phyloP scores from a whole-genome alignment of 179 eudicot genomes.

The Pouteria campechiana region DNA sequence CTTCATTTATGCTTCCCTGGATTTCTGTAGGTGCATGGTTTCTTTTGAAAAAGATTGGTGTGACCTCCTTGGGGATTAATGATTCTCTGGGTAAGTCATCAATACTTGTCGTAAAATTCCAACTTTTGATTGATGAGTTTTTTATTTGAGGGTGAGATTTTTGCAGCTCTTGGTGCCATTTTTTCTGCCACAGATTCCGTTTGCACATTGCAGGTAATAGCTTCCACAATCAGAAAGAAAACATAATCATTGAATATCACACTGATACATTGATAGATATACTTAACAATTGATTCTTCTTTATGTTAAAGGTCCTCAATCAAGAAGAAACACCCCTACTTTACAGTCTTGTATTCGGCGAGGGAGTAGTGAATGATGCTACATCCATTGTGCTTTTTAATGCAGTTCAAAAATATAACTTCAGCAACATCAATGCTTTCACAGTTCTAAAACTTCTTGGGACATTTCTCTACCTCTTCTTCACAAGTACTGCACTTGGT shows the following conservation, averaged over 20 bases:
- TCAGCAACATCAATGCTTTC: constrained; percentile 19
- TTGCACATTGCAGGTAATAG: constrained; percentile 63
- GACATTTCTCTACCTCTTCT: constrained; percentile 30
- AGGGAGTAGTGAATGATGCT: constrained; percentile 78
- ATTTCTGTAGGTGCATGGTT: constrained; percentile 33
- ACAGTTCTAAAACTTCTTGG: constrained; percentile 30
- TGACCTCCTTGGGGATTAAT: constrained; percentile 32
- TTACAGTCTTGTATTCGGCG: constrained; percentile 70
- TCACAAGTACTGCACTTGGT: constrained; percentile 54
- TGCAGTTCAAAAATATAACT: constrained; percentile 44
- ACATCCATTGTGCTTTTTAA: constrained; percentile 66
- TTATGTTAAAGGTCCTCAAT: constrained; percentile 49
- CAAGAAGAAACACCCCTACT: constrained; percentile 62
- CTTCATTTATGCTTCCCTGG: background rate
- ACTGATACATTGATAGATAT: no score
- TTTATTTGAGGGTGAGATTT: no score
- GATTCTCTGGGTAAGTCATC: constrained; percentile 43
- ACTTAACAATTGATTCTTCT: constrained; percentile 8
- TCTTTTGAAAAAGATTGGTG: constrained; percentile 43
- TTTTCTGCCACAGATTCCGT: constrained; percentile 79
- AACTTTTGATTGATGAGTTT: no score
- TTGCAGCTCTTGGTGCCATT: constrained; percentile 68
- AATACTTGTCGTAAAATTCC: no score
- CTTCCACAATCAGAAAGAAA: background rate
- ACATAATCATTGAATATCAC: background rate